Conservation (phyloP, 352 stramenopile genomes). For the Globisporangium barbulae region DNA sequence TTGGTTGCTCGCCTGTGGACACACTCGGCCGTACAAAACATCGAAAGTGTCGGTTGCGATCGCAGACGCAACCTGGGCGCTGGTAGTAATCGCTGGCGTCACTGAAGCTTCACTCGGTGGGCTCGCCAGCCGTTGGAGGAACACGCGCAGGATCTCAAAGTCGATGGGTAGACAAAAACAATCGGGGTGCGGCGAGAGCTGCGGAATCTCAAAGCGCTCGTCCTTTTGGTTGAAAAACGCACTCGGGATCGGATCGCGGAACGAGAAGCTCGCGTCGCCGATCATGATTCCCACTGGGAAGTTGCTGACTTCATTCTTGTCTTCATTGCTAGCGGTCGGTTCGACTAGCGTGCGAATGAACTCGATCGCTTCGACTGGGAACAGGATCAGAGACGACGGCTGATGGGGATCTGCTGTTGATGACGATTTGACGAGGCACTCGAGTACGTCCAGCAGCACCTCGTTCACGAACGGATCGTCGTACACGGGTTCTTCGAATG, state of each 20-base stretch:
- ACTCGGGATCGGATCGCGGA: slow-evolving; percentile 55
- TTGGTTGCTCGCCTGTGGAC: background rate
- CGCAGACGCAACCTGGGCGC: slow-evolving; percentile 26
- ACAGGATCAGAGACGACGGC: slow-evolving; percentile 53
- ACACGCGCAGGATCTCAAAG: slow-evolving; percentile 58
- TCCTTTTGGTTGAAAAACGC: slow-evolving; percentile 35
- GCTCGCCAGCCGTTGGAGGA: slow-evolving; percentile 28
- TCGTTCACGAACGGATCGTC: slow-evolving; percentile 33
- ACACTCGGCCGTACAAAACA: slow-evolving; percentile 35
- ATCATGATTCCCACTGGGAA: slow-evolving; percentile 29
- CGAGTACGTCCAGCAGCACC: slow-evolving; percentile 33
- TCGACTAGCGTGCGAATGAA: slow-evolving; percentile 42
- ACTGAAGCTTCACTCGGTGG: background rate
- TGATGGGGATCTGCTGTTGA: background rate
- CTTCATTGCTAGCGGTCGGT: background rate
- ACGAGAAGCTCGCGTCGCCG: slow-evolving; percentile 66
- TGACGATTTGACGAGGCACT: slow-evolving; percentile 19
- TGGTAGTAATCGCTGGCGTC: background rate
- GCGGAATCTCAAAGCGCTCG: slow-evolving; percentile 47
- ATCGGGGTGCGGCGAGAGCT: slow-evolving; percentile 74
- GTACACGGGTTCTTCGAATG: slow-evolving; percentile 29
- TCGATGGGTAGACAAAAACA: slow-evolving; percentile 82
- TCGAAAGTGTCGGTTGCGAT: slow-evolving; percentile 73
- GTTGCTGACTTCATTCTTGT: slow-evolving; percentile 3
- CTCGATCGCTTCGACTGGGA: slow-evolving; percentile 60